These are phyloP conservation scores for Phytophthora tubulina DNA, from an alignment of 352 stramenopile species.

Conservation along the genomic window DNA sequence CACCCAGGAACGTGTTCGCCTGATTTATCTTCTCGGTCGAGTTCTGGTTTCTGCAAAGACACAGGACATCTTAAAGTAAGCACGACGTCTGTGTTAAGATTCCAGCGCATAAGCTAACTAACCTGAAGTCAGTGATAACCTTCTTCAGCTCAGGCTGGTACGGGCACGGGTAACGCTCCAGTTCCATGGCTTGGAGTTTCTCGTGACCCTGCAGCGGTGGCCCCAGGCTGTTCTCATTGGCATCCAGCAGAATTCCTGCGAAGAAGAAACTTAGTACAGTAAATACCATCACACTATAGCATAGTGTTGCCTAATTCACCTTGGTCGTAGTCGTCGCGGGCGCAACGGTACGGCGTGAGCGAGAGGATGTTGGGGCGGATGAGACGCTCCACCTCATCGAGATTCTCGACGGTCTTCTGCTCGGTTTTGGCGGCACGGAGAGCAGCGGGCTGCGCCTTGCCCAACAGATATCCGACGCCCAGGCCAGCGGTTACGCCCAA, in stretches of 20 bases:
- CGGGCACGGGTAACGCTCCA: constrained; percentile 97
- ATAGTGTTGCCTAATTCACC: constrained; percentile 39
- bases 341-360: constrained; percentile 97
- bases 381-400: constrained; percentile 86
- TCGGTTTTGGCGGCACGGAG: constrained; percentile 15
- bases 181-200: constrained; percentile 67
- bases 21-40: constrained; percentile 70
- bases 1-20: constrained; percentile 98
- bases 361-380: constrained; percentile 97
- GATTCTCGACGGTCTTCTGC: constrained; percentile 6
- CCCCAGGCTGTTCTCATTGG: constrained; percentile 98
- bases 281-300: background rate
- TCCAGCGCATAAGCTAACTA: constrained; percentile 28
- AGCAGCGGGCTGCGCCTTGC: constrained; percentile 51
- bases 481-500: constrained; percentile 71
- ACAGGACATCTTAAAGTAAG: constrained; percentile 6
- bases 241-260: constrained; percentile 95
- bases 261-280: constrained; percentile 1
- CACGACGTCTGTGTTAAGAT: background rate
- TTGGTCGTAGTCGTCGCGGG: constrained; percentile 96
- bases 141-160: constrained; percentile 96
- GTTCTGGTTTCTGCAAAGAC: constrained; percentile 52
- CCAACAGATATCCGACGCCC: constrained; percentile 73
- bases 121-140: constrained; percentile 87
- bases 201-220: constrained; percentile 86